These are phyloP conservation scores for Cyberlindnera americana DNA, from an alignment of 805 yeast species.

Conservation along the genomic window DNA sequence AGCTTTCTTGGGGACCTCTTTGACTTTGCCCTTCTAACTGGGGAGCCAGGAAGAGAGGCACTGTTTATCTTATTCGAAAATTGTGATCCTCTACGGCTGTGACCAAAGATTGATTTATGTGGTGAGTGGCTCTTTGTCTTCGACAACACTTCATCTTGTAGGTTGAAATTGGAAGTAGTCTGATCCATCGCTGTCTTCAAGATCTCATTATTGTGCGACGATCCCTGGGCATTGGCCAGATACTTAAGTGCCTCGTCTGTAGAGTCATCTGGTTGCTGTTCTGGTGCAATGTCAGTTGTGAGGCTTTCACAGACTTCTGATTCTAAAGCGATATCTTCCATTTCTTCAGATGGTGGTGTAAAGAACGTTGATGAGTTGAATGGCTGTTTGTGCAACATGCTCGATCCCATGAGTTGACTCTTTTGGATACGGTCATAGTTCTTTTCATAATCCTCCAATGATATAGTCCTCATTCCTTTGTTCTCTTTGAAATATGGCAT, in stretches of 20 bases:
- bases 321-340: not conserved
- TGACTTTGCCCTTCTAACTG: conserved; percentile 13
- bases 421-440: conserved; percentile 12
- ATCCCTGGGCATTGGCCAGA: conserved; percentile 17
- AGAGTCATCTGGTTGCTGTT: conserved; percentile 14
- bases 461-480: conserved; percentile 19
- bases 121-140: conserved; percentile 23
- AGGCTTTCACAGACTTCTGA: not conserved
- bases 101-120: conserved; percentile 25
- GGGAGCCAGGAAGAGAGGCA: conserved; percentile 23
- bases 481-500: conserved; percentile 15
- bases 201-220: conserved; percentile 6
- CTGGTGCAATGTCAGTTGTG: not conserved
- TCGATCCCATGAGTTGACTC: not conserved
- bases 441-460: conserved; percentile 23
- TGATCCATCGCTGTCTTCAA: conserved; percentile 20
- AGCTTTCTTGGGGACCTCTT: conserved; percentile 14
- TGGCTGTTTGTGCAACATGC: not conserved
- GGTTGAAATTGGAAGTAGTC: conserved; percentile 18
- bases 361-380: not conserved
- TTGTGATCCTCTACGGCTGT: conserved; percentile 19
- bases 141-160: conserved; percentile 10
- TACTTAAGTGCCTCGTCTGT: conserved; percentile 25
- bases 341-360: conserved; percentile 6
- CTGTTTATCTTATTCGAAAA: conserved; percentile 15